A percentile compares a stretch with the other conserved stretches of the same genome.
Conservation (phyloP, 2,329 filamentous ascomycete genomes). For the Parafenestella ontariensis region DNA sequence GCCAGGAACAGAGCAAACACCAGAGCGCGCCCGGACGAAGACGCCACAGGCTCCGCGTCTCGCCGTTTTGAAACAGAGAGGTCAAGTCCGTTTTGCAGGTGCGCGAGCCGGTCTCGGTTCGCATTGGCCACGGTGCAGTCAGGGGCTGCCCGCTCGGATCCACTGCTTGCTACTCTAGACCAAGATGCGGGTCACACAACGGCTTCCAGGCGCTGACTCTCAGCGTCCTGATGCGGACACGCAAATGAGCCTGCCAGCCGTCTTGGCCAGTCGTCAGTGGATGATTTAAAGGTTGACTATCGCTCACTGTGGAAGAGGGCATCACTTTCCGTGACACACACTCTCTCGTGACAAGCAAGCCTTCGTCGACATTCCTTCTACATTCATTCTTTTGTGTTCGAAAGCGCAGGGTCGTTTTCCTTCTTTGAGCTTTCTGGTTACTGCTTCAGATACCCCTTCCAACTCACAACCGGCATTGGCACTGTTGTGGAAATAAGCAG, state of each 20-base stretch:
- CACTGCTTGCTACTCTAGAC: slow-evolving; percentile 17
- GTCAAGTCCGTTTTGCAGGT: slow-evolving; percentile 13
- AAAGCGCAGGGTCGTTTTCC: slow-evolving; percentile 42
- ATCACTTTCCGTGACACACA: slow-evolving; percentile 35
- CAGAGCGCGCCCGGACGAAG: slow-evolving; percentile 13
- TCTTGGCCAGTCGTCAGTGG: slow-evolving; percentile 14
- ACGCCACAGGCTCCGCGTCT: slow-evolving; percentile 23
- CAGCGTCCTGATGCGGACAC: slow-evolving; percentile 22
- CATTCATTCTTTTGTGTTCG: slow-evolving; percentile 34
- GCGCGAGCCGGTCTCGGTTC: slow-evolving; percentile 16
- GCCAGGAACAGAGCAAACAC: slow-evolving; percentile 28
- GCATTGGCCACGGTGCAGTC: slow-evolving; percentile 33
- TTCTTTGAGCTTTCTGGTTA: slow-evolving; percentile 31
- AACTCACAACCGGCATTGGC: slow-evolving; percentile 2
- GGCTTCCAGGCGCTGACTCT: slow-evolving; percentile 28
- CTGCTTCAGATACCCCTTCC: slow-evolving; percentile 12
- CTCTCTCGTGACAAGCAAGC: slow-evolving; percentile 40
- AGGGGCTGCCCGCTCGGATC: slow-evolving; percentile 24
- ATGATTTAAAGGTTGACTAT: slow-evolving; percentile 28
- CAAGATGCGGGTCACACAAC: slow-evolving; percentile 31
- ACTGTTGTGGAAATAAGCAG: background rate
- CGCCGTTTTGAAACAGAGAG: slow-evolving; percentile 38
- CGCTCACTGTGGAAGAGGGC: slow-evolving; percentile 24
- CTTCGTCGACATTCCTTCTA: slow-evolving; percentile 42
- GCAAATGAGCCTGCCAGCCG: slow-evolving; percentile 19